These are phyloP conservation scores for Fraxinus xanthoxyloides DNA, from an alignment of 305 asterid species.

Conservation along the genomic window DNA sequence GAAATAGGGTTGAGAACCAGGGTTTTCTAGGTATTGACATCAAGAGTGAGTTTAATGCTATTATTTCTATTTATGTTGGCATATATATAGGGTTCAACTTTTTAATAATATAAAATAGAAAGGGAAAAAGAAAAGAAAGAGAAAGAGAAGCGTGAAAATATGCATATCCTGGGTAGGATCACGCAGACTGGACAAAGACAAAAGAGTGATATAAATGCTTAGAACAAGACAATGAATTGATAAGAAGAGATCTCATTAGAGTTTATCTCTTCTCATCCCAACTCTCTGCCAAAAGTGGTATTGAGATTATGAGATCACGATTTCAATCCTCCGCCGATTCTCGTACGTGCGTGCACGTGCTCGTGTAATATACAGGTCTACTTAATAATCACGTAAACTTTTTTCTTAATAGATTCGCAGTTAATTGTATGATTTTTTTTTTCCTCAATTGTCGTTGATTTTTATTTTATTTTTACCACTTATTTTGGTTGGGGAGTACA, in stretches of 20 bases:
- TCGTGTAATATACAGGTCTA: neutral
- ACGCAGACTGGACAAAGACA: conserved; percentile 7
- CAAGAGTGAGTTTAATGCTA: neutral
- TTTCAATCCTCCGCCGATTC: neutral
- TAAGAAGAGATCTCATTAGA: conserved; percentile 11
- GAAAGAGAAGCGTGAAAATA: conserved; percentile 13
- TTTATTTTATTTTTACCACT: neutral
- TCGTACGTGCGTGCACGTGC: neutral
- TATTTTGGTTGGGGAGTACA: neutral
- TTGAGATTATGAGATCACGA: neutral
- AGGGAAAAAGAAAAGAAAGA: neutral
- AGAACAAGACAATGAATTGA: conserved; percentile 25
- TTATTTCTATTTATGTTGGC: neutral
- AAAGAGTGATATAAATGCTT: neutral
- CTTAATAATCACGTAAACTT: no score
- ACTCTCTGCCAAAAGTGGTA: neutral
- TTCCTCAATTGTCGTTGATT: neutral
- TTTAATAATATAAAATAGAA: neutral
- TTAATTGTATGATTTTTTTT: neutral
- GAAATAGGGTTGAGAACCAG: conserved; percentile 33
- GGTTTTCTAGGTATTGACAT: conserved; percentile 33
- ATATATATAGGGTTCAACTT: conserved; percentile 5
- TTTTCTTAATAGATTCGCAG: neutral
- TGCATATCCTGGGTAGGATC: conserved; percentile 9
- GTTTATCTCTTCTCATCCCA: neutral